Evolutionary conservation across 1,284 basidiomycete species (phyloP), one percentile per base, ranked within the genome.

Genomic region (Ganoderma meredithae): DNA sequence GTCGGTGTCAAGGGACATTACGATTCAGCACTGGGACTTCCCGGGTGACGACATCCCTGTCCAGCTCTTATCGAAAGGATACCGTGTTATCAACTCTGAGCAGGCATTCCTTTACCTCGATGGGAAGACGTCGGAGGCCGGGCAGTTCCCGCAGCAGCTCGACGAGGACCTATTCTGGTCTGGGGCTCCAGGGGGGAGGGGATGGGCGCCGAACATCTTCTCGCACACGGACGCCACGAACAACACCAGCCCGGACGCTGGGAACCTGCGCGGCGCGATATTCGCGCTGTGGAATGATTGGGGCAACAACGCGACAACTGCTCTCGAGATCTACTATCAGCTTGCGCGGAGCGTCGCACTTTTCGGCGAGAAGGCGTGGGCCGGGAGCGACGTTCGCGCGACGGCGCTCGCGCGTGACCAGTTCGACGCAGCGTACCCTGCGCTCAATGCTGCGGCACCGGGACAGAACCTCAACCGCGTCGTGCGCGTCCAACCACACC

Each of bases 1-100:
- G 55, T 74, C 74, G 17, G 72, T 80, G 63, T 75, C 73, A n/a
- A 72, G 71, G 52, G 66, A 77, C 71, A 72, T 82, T 64, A 81
- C 79, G 22, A 81, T 81, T 64, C 81, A 81, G 71, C 81, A 82
- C 69, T 82, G 79, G 79, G 76, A 80, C 69, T 78, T 81, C 70
- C 80, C 77, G 13, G 79, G 76, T 15, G 79, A 78, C 66, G 74
- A 77, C 61, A 72, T 76, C 55, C 78, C 79, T 2, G 70, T 76
- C 25, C 68, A 69, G 41, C 74, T 79, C 36, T 71, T 80, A 58
- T 62, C 72, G 17, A 59, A 72, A 19, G 77, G 77, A 65, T 77
- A 80, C 74, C 70, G 73, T 68, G 67, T 78, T 60, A 78, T 78
- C 67, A 78, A 78, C 67, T 78, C 76, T 9, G 79, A 80, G 66